Evolutionary conservation across 768 basidiomycete species (phyloP), one percentile per base, ranked within the genome.

Genomic region (Punctularia strigosozonata): DNA sequence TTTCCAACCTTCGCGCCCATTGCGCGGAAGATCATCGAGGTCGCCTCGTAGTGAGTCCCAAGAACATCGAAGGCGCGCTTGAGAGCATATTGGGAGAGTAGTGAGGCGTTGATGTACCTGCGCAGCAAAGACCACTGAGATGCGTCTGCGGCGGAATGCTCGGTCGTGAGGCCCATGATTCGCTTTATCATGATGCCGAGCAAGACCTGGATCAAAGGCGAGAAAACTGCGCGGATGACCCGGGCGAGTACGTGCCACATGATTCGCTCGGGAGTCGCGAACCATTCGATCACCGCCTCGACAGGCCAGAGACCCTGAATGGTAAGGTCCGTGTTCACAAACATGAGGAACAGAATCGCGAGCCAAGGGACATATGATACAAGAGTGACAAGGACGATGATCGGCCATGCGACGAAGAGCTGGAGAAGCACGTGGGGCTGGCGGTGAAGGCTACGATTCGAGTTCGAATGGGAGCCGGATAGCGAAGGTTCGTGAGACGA

Each of bases 1-100:
- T 58, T 50, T 17, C 68, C 68, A 14, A 70, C 52, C 50, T 66
- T 69, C 15, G 68, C 67, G 14, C 68, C 68, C 68, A 70, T 68
- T 6, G 51, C 49, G n/a, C 67, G 59, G 42, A 61, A 68, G 1
- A 61, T 53, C 18, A 64, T 49, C 59, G 68, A 70, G 18, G 67
- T 65, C 20, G 54, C 49, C 47, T 69, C 67, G 36, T 67, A 70
- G 44, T 70, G 68, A 1, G 55, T 59, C 1, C 68, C 68, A 12
- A 70, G 47, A 14, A 70, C 59, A 7, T 59, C 55, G 47, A 67
- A 66, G 2, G 61, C 59, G 2, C 52, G 46, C 31, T 57, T 59
- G 36, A 69, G 47, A 1, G 53, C 50, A 12, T 49, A 31, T 41
- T 63, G 59, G 6, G 63, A 64, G 15, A 69, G 59, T 5, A 68